Conservation (phyloP, 768 basidiomycete species). For the Epithele typhae region DNA sequence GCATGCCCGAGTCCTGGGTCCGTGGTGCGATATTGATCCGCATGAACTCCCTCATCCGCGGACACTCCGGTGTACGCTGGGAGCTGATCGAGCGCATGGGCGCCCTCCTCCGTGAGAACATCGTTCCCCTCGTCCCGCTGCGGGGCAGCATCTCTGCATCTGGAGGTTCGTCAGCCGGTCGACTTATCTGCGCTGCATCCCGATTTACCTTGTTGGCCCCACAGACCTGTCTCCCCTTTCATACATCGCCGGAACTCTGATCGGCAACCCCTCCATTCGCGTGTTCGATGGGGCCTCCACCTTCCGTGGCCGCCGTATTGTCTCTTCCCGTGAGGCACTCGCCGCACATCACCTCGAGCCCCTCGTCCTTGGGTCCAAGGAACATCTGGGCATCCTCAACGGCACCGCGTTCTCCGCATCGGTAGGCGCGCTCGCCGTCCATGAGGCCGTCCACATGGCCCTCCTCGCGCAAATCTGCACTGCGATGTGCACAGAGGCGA, state of each 20-base stretch:
- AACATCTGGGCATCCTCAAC: slow-evolving; percentile 78
- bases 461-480: slow-evolving; percentile 70
- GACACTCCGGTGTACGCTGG: slow-evolving; percentile 83
- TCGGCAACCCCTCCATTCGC: slow-evolving; percentile 75
- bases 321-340: slow-evolving; percentile 56
- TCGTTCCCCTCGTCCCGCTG: slow-evolving; percentile 78
- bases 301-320: slow-evolving; percentile 46
- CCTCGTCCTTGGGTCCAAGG: slow-evolving; percentile 66
- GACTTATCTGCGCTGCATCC: too few species aligned
- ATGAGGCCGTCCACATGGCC: slow-evolving; percentile 65
- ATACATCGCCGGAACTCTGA: slow-evolving; percentile 77
- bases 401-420: slow-evolving; percentile 85
- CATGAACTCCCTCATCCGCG: slow-evolving; percentile 85
- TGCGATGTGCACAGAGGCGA: slow-evolving; percentile 81
- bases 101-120: slow-evolving; percentile 61
- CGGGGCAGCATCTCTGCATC: slow-evolving; percentile 82
- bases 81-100: slow-evolving; percentile 78
- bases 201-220: too few species aligned
- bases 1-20: slow-evolving; percentile 87
- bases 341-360: slow-evolving; percentile 57
- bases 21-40: slow-evolving; percentile 84
- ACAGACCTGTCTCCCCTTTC: slow-evolving; percentile 75
- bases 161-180: slow-evolving; percentile 54
- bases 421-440: slow-evolving; percentile 68
- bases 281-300: slow-evolving; percentile 54